These are phyloP conservation scores for Colletotrichum cordylinicola DNA, from an alignment of 2,329 filamentous ascomycete species.

Conservation along the genomic window DNA sequence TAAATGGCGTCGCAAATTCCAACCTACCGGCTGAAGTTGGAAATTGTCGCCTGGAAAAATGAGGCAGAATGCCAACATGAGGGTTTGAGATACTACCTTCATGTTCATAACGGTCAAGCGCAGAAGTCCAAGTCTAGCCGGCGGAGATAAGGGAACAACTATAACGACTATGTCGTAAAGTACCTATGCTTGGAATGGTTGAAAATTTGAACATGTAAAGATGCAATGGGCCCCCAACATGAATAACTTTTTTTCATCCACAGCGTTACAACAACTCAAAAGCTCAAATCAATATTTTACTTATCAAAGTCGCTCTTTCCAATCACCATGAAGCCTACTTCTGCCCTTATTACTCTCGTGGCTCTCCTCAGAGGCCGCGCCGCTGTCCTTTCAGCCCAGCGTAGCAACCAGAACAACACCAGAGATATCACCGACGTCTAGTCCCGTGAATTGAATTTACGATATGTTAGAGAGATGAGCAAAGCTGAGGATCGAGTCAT, in stretches of 20 bases:
- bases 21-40: rapidly evolving
- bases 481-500: background rate
- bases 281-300: background rate
- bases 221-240: too few relatives aligned
- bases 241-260: too few relatives aligned
- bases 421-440: background rate
- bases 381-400: rapidly evolving
- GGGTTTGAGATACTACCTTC: background rate
- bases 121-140: too few relatives aligned
- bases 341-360: background rate
- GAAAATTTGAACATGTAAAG: too few relatives aligned
- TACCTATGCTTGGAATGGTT: too few relatives aligned
- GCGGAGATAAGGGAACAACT: background rate
- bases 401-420: background rate
- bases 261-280: background rate
- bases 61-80: background rate
- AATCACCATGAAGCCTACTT: background rate
- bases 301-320: background rate
- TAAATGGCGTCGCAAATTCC: background rate
- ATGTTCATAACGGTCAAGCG: too few relatives aligned
- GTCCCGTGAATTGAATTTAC: background rate
- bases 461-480: rapidly evolving
- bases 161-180: too few relatives aligned
- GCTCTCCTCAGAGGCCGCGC: background rate
- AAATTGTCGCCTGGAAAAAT: background rate